phyloP scores from a whole-genome alignment of 2,329 filamentous ascomycete genomes.

The Ascosphaera aggregata region DNA sequence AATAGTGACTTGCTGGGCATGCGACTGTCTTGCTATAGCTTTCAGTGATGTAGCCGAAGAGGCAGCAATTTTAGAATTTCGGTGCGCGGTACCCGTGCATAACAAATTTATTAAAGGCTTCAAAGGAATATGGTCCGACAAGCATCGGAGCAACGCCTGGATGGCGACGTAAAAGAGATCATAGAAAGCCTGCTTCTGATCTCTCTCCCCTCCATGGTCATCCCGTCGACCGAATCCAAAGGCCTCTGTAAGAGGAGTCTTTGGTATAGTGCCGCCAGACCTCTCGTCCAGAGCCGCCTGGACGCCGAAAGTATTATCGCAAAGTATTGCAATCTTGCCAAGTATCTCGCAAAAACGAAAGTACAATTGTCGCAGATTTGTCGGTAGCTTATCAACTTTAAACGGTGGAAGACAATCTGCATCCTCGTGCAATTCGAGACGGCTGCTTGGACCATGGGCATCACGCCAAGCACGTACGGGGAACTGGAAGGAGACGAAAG shows the following conservation, averaged over 20 bases:
- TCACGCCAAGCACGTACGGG: slow-evolving; percentile 1
- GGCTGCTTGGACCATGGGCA: too few species aligned
- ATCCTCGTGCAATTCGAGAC: too few species aligned
- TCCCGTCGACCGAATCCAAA: slow-evolving; percentile 79
- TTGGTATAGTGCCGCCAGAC: slow-evolving; percentile 64
- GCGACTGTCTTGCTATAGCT: slow-evolving; percentile 77
- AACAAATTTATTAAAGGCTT: slow-evolving; percentile 84
- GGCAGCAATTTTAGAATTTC: slow-evolving; percentile 73
- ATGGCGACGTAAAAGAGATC: slow-evolving; percentile 89
- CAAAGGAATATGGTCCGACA: slow-evolving; percentile 77
- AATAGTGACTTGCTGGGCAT: slow-evolving; percentile 88
- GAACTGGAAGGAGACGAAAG: slow-evolving; percentile 3
- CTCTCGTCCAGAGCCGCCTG: slow-evolving; percentile 93
- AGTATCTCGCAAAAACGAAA: slow-evolving; percentile 82
- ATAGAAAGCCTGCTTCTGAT: slow-evolving; percentile 87
- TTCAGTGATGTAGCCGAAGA: slow-evolving; percentile 87
- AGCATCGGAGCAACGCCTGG: slow-evolving; percentile 79
- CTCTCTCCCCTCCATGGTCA: slow-evolving; percentile 45
- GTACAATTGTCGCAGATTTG: slow-evolving; percentile 66
- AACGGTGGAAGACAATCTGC: slow-evolving; percentile 24
- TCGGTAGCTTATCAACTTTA: slow-evolving; percentile 39
- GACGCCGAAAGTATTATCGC: slow-evolving; percentile 90
- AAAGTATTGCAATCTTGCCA: slow-evolving; percentile 87
- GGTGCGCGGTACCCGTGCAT: slow-evolving; percentile 89
- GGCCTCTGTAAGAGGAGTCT: slow-evolving; percentile 83